phyloP scores from a whole-genome alignment of 495 filamentous ascomycete species.

The Neurospora sp. region DNA sequence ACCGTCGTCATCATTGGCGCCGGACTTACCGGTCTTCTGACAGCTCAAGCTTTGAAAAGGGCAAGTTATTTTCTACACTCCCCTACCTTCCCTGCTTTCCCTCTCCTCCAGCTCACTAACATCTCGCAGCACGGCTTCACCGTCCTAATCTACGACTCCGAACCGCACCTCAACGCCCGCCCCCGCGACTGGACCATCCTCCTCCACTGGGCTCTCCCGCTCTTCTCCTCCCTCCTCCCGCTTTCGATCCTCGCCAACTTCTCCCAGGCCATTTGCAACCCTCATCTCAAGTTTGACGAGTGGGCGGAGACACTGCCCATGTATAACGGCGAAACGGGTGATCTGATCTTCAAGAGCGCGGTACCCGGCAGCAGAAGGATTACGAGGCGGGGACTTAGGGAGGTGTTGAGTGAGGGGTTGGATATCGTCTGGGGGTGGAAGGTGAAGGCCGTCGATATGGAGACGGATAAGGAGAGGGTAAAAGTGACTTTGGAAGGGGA shows the following conservation, averaged over 20 bases:
- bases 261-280: conserved; percentile 31
- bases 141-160: conserved; percentile 40
- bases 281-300: conserved; percentile 21
- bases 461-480: too few species aligned
- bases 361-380: conserved; percentile 36
- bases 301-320: conserved; percentile 28
- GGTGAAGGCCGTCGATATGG: too few species aligned
- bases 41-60: conserved; percentile 38
- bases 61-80: conserved; percentile 4
- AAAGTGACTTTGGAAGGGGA: conserved; percentile 23
- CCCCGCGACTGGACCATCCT: conserved; percentile 48
- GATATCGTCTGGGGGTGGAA: conserved; percentile 23
- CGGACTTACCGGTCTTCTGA: conserved; percentile 37
- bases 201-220: conserved; percentile 41
- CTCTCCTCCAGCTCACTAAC: neutral
- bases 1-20: conserved; percentile 37
- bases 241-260: conserved; percentile 26
- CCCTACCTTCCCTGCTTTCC: neutral
- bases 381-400: conserved; percentile 28
- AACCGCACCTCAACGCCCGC: conserved; percentile 26
- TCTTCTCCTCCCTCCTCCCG: conserved; percentile 21
- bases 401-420: conserved; percentile 17
- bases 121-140: conserved; percentile 35
- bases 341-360: conserved; percentile 25
- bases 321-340: conserved; percentile 40